Conservation (phyloP, 148 eudicot species). For the Chenopodium quinoa region DNA sequence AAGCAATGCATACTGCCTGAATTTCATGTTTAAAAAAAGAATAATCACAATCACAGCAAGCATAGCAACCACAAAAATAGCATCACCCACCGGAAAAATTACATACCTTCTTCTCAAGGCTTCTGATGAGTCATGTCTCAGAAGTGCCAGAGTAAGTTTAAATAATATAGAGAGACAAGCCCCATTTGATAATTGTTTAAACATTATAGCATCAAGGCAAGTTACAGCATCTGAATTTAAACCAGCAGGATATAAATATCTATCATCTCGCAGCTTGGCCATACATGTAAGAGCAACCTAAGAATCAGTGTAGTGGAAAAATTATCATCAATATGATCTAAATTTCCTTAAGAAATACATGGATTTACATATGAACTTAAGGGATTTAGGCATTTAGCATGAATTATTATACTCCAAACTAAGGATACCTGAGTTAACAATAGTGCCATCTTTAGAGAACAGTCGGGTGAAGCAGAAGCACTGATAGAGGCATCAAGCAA, state of each 20-base stretch:
- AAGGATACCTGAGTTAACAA: constrained; percentile 69
- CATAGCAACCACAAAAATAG: neutral
- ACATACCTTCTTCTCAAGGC: constrained; percentile 88
- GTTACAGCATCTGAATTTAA: constrained; percentile 67
- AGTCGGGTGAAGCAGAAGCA: constrained; percentile 84
- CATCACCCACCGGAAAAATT: constrained; percentile 6
- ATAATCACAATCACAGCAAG: constrained; percentile 7
- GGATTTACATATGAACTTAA: neutral
- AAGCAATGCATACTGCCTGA: constrained; percentile 90
- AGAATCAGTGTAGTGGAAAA: constrained; percentile 11
- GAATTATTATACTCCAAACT: neutral
- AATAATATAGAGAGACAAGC: constrained; percentile 79
- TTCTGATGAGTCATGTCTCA: constrained; percentile 89
- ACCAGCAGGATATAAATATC: constrained; percentile 66
- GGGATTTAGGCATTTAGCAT: neutral
- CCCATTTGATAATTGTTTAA: constrained; percentile 86
- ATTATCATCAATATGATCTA: constrained; percentile 12
- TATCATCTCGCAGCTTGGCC: constrained; percentile 93
- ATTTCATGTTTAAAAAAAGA: constrained; percentile 13
- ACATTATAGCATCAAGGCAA: constrained; percentile 72
- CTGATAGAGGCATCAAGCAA: constrained; percentile 84
- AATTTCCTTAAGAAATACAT: neutral
- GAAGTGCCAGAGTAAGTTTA: constrained; percentile 74
- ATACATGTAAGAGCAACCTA: constrained; percentile 92
- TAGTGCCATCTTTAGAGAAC: constrained; percentile 91